Evolutionary conservation across 257 asterid genomes (phyloP), one percentile per base, ranked within the genome.

Genomic region (Nicotiana attenuata): DNA sequence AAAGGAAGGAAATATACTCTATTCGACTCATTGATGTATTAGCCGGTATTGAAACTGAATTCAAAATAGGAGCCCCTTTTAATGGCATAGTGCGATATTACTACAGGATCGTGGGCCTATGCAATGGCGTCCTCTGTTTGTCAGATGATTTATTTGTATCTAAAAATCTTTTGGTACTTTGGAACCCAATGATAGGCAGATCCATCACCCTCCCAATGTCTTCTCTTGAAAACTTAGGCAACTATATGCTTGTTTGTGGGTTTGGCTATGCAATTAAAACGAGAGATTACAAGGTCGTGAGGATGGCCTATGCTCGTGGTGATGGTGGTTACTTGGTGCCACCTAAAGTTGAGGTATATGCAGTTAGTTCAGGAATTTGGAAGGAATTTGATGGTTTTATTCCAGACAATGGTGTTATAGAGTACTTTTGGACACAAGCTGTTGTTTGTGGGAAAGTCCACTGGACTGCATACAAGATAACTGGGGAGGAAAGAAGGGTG

Each of bases 131-230:
- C 19, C 59, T 53, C 7, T 14, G 59, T 13, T 53, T 53, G 19
- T 53, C 59, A 15, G 90, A 87, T 65, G 85, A 88, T 73, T 29
- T 81, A 10, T 82, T 85, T 63, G 83, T 73, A 24, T 65, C 22
- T 10, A 10, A 84, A 15, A 56, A 59, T 53, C n/a, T 78, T 22
- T 7, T 83, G 66, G 8, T 85, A 26, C 83, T 88, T 0, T 88
- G 86, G 90, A 88, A 88, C 65, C 91, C 87, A 16, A 55, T 52
- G 67, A 83, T 88, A 56, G 79, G 61, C 52, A 82, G 84, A 33
- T 79, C 77, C 22, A 5, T 88, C 5, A 76, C 16, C n/a, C 53
- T 85, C 60, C 85, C 88, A 5, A 9, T 28, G 81, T 68, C 85
- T 8, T 31, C 55, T 4, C 26, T 78, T 2, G 45, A 81, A 19